These are phyloP conservation scores for Xylaria sp. DNA, from an alignment of 2,329 filamentous ascomycete species.

Conservation along the genomic window DNA sequence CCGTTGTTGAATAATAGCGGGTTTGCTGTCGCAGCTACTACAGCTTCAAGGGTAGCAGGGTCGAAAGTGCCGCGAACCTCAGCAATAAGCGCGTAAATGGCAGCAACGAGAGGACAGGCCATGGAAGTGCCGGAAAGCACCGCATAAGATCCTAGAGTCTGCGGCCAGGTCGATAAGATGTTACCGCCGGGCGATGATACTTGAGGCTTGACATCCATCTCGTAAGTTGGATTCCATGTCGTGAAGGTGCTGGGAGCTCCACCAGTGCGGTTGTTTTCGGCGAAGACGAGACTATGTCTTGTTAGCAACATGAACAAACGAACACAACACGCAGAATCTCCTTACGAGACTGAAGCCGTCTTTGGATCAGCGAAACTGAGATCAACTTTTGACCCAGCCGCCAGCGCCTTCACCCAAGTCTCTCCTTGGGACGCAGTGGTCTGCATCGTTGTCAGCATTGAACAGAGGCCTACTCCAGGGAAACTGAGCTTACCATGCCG, in stretches of 20 bases:
- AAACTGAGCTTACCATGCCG: slow-evolving; percentile 25
- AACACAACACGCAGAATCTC: neutral
- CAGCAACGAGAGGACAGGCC: slow-evolving; percentile 53
- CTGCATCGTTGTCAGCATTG: slow-evolving; percentile 19
- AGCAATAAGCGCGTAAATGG: slow-evolving; percentile 49
- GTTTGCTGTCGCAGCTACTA: slow-evolving; percentile 22
- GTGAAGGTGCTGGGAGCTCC: slow-evolving; percentile 50
- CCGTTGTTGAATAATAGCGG: slow-evolving; percentile 19
- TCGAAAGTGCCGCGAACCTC: slow-evolving; percentile 47
- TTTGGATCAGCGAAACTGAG: slow-evolving; percentile 41
- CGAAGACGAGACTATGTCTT: slow-evolving; percentile 32
- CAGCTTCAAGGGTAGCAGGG: slow-evolving; percentile 44
- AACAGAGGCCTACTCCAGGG: neutral
- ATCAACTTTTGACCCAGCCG: slow-evolving; percentile 39
- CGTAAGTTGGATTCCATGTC: slow-evolving; percentile 57
- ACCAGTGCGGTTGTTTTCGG: slow-evolving; percentile 40
- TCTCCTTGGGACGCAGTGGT: slow-evolving; percentile 38
- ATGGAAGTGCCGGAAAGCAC: slow-evolving; percentile 56
- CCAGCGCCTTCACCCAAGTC: slow-evolving; percentile 40
- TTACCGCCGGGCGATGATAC: slow-evolving; percentile 51
- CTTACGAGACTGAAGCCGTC: slow-evolving; percentile 32
- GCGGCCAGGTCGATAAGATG: slow-evolving; percentile 54
- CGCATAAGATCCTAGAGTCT: slow-evolving; percentile 43
- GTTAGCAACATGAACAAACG: slow-evolving; percentile 12
- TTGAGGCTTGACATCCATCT: slow-evolving; percentile 52